Conservation (phyloP, 345 rosid species). For the rapeseed (Brassica napus) region DNA sequence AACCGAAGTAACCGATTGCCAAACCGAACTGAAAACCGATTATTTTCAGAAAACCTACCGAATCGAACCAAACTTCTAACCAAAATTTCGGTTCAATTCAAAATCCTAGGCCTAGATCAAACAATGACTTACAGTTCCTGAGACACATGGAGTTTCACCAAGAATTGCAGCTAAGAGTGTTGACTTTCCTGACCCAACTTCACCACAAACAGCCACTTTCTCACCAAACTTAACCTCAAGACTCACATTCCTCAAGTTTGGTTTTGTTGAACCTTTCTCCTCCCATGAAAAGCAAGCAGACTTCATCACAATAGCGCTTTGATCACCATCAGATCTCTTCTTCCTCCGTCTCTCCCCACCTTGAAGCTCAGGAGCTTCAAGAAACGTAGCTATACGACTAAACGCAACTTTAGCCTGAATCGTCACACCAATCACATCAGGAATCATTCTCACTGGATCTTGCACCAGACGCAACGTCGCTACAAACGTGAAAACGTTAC, state of each 20-base stretch:
- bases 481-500: conserved; percentile 89
- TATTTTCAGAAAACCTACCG: neutral
- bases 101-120: neutral
- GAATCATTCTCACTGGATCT: conserved; percentile 76
- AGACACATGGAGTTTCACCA: conserved; percentile 71
- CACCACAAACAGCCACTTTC: conserved; percentile 91
- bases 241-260: conserved; percentile 62
- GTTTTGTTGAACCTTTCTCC: conserved; percentile 47
- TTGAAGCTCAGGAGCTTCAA: conserved; percentile 91
- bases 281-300: conserved; percentile 88
- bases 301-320: conserved; percentile 47
- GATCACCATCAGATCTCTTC: conserved; percentile 25
- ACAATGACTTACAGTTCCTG: conserved; percentile 62
- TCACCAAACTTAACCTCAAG: conserved; percentile 61
- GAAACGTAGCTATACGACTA: conserved; percentile 67
- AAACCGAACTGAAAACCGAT: neutral
- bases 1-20: neutral
- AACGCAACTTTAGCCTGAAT: conserved; percentile 94
- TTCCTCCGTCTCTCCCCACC: conserved; percentile 48
- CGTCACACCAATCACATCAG: conserved; percentile 82
- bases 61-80: neutral
- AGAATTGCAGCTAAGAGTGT: conserved; percentile 90
- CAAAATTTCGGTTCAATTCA: neutral
- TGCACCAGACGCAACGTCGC: conserved; percentile 90
- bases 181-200: conserved; percentile 97